phyloP scores from a whole-genome alignment of 2,329 filamentous ascomycete species.

The Fusarium begoniae region DNA sequence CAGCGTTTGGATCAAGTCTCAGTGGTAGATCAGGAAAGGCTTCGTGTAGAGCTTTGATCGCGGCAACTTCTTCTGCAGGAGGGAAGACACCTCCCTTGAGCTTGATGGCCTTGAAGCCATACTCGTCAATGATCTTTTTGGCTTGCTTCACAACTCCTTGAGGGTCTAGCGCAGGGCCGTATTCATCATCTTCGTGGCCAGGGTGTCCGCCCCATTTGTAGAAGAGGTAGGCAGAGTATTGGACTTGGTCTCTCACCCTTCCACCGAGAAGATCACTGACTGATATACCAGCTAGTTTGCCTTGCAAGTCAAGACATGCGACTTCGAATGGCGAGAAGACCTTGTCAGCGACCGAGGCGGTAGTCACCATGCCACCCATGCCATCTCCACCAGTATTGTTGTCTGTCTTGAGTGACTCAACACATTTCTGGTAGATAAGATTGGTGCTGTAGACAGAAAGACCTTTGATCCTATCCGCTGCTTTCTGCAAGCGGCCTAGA shows the following conservation, averaged over 20 bases:
- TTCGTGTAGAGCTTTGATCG: constrained; percentile 49
- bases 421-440: constrained; percentile 83
- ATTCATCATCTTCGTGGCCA: constrained; percentile 51
- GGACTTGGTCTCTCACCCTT: constrained; percentile 50
- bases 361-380: constrained; percentile 60
- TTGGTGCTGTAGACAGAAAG: constrained; percentile 70
- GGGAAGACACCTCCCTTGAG: constrained; percentile 55
- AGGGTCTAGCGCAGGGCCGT: constrained; percentile 49
- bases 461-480: constrained; percentile 44
- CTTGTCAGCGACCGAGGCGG: constrained; percentile 52
- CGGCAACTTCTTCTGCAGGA: constrained; percentile 51
- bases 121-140: constrained; percentile 51
- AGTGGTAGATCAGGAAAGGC: constrained; percentile 51
- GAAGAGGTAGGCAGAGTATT: constrained; percentile 56
- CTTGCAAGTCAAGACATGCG: constrained; percentile 54
- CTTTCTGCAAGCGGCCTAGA: constrained; percentile 46
- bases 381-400: constrained; percentile 62
- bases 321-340: constrained; percentile 55
- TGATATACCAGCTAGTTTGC: constrained; percentile 51
- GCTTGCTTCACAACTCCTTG: constrained; percentile 49
- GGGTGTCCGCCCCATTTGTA: constrained; percentile 56
- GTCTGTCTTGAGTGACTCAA: constrained; percentile 74
- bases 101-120: constrained; percentile 55
- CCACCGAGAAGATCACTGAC: constrained; percentile 53
- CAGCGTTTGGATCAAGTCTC: constrained; percentile 51